phyloP scores from a whole-genome alignment of 257 asterid species.

The Marsdenia floribunda region DNA sequence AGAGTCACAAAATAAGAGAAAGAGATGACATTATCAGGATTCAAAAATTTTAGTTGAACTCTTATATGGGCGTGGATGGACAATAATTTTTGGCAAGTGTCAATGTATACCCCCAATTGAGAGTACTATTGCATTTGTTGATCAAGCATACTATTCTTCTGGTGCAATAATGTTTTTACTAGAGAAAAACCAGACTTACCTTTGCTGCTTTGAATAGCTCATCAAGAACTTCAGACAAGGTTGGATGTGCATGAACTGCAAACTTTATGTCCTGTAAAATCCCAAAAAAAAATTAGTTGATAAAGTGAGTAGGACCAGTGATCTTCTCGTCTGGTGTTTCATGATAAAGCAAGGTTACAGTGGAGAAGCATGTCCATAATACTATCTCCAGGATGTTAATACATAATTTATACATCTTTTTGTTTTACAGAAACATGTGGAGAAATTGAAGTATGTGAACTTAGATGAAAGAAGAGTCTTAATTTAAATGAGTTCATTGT shows the following conservation, averaged over 20 bases:
- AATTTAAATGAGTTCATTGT: background rate
- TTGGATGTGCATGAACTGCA: constrained; percentile 98
- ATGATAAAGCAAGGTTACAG: constrained; percentile 6
- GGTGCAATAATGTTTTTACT: background rate
- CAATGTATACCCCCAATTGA: background rate
- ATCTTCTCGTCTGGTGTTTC: background rate
- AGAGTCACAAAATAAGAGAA: constrained; percentile 5
- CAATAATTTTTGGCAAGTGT: background rate
- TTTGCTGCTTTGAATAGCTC: constrained; percentile 87
- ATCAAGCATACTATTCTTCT: background rate
- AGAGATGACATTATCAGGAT: background rate
- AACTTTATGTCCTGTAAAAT: constrained; percentile 67
- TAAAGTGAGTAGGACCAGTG: constrained; percentile 12
- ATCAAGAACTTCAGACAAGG: constrained; percentile 88
- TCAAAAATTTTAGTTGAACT: background rate
- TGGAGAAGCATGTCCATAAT: background rate
- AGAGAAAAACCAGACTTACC: constrained; percentile 36
- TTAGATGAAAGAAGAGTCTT: background rate
- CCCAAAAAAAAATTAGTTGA: constrained; percentile 23
- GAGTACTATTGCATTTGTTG: background rate
- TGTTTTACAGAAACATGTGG: background rate
- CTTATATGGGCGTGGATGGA: background rate
- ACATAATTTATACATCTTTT: background rate
- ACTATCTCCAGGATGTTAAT: background rate
- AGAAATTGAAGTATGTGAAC: background rate